phyloP scores from a whole-genome alignment of 805 yeast genomes.

The Wickerhamiella spandovensis region DNA sequence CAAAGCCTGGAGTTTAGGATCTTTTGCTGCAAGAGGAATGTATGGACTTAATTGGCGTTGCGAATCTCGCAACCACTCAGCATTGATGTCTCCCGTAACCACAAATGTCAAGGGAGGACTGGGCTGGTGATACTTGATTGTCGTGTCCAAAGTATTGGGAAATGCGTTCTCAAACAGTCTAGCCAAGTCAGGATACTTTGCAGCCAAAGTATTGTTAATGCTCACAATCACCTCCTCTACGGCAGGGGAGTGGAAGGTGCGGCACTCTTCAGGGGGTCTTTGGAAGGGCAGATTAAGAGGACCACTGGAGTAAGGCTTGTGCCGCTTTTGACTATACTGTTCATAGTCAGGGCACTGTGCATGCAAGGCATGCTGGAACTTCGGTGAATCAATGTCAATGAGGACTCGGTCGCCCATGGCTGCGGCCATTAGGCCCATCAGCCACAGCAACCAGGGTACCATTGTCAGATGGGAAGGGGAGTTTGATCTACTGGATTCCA shows the following conservation, averaged over 20 bases:
- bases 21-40: constrained; percentile 44
- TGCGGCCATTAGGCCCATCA: not conserved
- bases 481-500: too few relatives aligned
- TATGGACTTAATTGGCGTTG: constrained; percentile 73
- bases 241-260: constrained; percentile 52
- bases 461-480: not conserved
- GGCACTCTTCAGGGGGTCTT: constrained; percentile 59
- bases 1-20: constrained; percentile 35
- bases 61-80: constrained; percentile 85
- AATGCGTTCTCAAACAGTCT: constrained; percentile 67
- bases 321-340: constrained; percentile 41
- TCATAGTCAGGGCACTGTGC: constrained; percentile 48
- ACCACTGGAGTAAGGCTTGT: constrained; percentile 48
- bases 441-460: not conserved
- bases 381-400: not conserved
- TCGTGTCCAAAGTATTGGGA: constrained; percentile 82
- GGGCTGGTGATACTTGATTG: constrained; percentile 54
- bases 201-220: constrained; percentile 28
- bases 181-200: constrained; percentile 53
- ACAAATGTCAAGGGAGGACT: constrained; percentile 49
- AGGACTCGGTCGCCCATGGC: not conserved
- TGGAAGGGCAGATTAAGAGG: constrained; percentile 47
- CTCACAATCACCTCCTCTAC: constrained; percentile 50
- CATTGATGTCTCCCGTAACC: constrained; percentile 87
- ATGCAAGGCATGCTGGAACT: not conserved